Base-by-base conservation (phyloP, 495 filamentous ascomycete genomes). In the Xylaria acuta region DNA sequence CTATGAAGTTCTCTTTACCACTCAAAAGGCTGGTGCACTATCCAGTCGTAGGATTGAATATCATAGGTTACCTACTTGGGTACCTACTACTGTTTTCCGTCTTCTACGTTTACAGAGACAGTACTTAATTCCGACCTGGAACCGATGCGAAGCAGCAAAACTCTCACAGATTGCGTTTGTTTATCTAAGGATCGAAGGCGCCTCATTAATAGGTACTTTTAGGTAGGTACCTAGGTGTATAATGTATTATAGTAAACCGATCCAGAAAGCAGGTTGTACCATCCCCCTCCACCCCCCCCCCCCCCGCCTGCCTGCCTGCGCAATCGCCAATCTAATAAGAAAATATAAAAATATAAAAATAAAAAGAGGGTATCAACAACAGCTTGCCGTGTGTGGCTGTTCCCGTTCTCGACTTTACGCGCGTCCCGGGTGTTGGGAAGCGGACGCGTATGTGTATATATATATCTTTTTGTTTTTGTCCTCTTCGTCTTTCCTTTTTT, bases 311-410 rank as follows among this genome's bases (percentile, higher is more conserved):
- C n/a, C n/a, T n/a, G 49, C 14, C 14, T 67, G 30, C 30, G 64
- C 34, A 22, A n/a, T 41, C 64, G 9, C 49, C 47, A 16, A 9
- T 60, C 67, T 60, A 69, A 59, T 9, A n/a, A n/a, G n/a, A 7
- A 3, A 38, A 38, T 38, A 38, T 3, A 68, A 40, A 43, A 12
- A 30, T 34, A 22, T 3, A 59, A 34, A 38, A 16, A 27, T 5
- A n/a, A 22, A 60, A 47, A 32, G 67, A 59, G 53, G 38, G 40
- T 69, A 69, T 59, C 40, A 47, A 32, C 40, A 67, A 30, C 32
- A 54, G 63, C 63, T 27, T 32, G 53, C 16, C 30, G 32, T 40
- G 32, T 27, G 43, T n/a, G n/a, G 51, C 67, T 40, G 32, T 69
- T 60, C 27, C 40, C 7, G n/a, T 5, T n/a, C 59, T 47, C 43